phyloP scores from a whole-genome alignment of 345 rosid genomes.

The Populus alba region DNA sequence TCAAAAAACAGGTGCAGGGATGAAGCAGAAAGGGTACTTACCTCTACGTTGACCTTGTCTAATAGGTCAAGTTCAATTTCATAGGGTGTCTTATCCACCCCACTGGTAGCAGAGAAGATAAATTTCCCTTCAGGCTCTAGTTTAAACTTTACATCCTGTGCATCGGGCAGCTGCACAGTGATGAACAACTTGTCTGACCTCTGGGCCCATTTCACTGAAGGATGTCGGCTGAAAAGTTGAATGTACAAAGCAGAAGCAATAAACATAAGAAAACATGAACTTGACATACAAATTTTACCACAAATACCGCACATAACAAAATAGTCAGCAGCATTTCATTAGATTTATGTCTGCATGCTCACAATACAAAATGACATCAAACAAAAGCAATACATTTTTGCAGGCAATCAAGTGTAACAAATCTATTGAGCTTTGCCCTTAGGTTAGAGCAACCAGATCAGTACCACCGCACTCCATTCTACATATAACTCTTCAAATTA shows the following conservation, averaged over 20 bases:
- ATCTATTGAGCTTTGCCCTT: not conserved
- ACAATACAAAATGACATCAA: not conserved
- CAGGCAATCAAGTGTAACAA: too few relatives aligned
- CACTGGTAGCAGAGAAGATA: conserved; percentile 49
- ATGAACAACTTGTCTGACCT: conserved; percentile 47
- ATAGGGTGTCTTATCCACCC: conserved; percentile 42
- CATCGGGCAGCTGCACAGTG: conserved; percentile 53
- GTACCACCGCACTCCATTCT: not conserved
- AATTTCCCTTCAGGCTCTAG: conserved; percentile 58
- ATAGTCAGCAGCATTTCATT: not conserved
- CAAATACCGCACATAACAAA: not conserved
- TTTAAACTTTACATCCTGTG: conserved; percentile 52
- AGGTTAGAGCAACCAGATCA: not conserved
- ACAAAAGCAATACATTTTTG: not conserved
- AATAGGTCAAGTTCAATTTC: conserved; percentile 46
- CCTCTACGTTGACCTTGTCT: conserved; percentile 49
- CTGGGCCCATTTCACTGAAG: conserved; percentile 61
- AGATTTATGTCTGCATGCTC: not conserved
- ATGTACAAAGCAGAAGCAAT: not conserved
- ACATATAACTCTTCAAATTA: not conserved
- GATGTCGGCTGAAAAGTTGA: conserved; percentile 45
- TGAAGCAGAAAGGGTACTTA: conserved; percentile 14
- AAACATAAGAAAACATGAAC: not conserved
- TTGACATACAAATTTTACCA: too few relatives aligned
- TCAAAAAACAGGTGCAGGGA: not conserved